Evolutionary conservation across 768 basidiomycete genomes (phyloP).

Genomic region (Boletales sp.): DNA sequence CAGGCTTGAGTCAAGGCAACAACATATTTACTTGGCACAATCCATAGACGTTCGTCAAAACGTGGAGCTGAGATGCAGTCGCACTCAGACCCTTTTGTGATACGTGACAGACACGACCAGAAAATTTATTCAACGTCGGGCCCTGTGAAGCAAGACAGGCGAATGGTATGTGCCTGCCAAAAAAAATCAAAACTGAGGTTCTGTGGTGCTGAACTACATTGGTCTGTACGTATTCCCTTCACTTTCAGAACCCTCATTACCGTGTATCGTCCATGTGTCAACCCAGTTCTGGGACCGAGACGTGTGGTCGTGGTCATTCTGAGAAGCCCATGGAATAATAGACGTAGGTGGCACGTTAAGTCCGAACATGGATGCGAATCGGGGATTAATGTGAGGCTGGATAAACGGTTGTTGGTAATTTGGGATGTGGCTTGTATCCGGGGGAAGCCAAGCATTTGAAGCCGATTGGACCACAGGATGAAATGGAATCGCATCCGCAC

Average conservation of each 20-base stretch:
- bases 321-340: slow-evolving; percentile 22
- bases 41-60: too few species aligned
- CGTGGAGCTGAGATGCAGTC: too few species aligned
- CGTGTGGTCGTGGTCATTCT: slow-evolving; percentile 9
- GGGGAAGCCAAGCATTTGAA: slow-evolving; percentile 18
- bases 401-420: slow-evolving; percentile 35
- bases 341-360: slow-evolving; percentile 33
- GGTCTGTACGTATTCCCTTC: slow-evolving; percentile 26
- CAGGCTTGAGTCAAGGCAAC: too few species aligned
- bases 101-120: too few species aligned
- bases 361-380: slow-evolving; percentile 68
- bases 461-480: slow-evolving; percentile 9
- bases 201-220: slow-evolving; percentile 19
- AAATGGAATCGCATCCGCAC: slow-evolving; percentile 20
- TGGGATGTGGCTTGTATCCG: slow-evolving; percentile 6
- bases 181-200: slow-evolving; percentile 11
- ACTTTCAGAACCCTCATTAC: slow-evolving; percentile 20
- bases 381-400: slow-evolving; percentile 85
- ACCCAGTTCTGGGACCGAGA: slow-evolving; percentile 25
- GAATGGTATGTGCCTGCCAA: too few species aligned
- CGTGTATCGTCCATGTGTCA: slow-evolving; percentile 39
- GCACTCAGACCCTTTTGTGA: too few species aligned
- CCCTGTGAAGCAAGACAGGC: too few species aligned
- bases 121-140: too few species aligned
- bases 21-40: too few species aligned